Base-by-base conservation (phyloP, 2,329 filamentous ascomycete genomes). In the Colletotrichum sp. region DNA sequence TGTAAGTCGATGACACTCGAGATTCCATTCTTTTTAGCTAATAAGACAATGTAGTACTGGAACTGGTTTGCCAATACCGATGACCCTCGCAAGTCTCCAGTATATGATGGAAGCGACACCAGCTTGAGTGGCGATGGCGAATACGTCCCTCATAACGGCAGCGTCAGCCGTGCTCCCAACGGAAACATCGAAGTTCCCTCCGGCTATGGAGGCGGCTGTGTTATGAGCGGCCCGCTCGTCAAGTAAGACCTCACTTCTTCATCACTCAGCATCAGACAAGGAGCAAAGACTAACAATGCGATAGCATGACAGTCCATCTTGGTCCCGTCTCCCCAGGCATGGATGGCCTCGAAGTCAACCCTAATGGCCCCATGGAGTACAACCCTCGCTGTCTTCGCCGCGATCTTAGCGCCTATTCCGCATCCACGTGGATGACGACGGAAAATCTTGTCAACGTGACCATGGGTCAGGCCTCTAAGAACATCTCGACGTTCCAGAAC, bases 101-200 rank as follows among this genome's bases (percentile, higher is more conserved):
- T 87, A 28, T 86, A 85, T 75, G 85, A 87, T 66, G 86, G 86
- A 43, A 85, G 82, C 67, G 82, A 82, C 2, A 82, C 80, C 69
- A 84, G 82, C 15, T 80, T 87, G 77, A 83, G 83, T 15, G 84
- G 85, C n/a, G 83, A 87, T 60, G 86, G 86, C 7, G 82, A 71
- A 13, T 80, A 79, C 70, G 79, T 85, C 70, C 65, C 80, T 55
- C 79, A 80, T 28, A 78, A 81, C 32, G 79, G 71, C 34, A 69
- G 77, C 78, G 55, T 76, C 21, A 76, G 78, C 36, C 68, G 63
- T 26, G 77, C 78, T 8, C 72, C 72, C 16, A 67, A 61, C 30
- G 79, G 81, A 6, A 72, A 79, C n/a, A 79, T 86, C 48, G 71
- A 76, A 3, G 65, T 86, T 1, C 82, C 85, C 16, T 76, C 82